Evolutionary conservation across 1,139 yeast species (phyloP), one percentile per base, ranked within the genome.

Genomic region (Pneumocystis wakefieldiae): DNA sequence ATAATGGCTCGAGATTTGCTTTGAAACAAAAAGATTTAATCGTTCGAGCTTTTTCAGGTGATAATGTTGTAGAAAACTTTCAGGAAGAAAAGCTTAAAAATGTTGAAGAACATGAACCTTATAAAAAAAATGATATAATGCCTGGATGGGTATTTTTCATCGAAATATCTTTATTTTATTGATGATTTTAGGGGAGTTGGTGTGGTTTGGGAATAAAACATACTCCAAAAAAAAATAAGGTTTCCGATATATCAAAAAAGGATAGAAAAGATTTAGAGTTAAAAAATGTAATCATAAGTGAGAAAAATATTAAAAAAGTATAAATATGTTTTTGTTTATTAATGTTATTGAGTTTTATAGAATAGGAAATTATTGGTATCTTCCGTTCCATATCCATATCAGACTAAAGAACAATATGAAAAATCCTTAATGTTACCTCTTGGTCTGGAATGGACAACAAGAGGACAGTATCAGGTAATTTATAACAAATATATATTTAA

Each of bases 381-480:
- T 61, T 83, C 85, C 35, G 96, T 92, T 62, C 98, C 98, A 38
- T 91, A 85, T 80, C 97, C 97, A 64, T 92, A 81, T 74, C 97
- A 92, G 75, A 86, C 86, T 66, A 81, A 86, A 71, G 98, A 90
- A 73, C 97, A 92, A 76, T 94, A 92, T 74, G 98, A 92, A 74
- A 82, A 96, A 72, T 85, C 95, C 2, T 78, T 92, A 70, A 82
- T 96, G 72, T 86, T 90, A 90, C 97, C 98, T n/a, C 78, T 92
- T 67, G 98, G 98, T 39, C 95, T 88, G 75, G 96, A 92, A 76
- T 92, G 97, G 97, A 84, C 94, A 3, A 82, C 95, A 14, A 83
- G 90, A 71, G 87, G 83, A 64, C 84, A 95, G 1, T 95, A 88
- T 76, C 96, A 90, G 77, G 83, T 83, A 72, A 77, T 88, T 24